These are phyloP conservation scores for Mycena venus DNA, from an alignment of 768 basidiomycete species.

Conservation along the genomic window DNA sequence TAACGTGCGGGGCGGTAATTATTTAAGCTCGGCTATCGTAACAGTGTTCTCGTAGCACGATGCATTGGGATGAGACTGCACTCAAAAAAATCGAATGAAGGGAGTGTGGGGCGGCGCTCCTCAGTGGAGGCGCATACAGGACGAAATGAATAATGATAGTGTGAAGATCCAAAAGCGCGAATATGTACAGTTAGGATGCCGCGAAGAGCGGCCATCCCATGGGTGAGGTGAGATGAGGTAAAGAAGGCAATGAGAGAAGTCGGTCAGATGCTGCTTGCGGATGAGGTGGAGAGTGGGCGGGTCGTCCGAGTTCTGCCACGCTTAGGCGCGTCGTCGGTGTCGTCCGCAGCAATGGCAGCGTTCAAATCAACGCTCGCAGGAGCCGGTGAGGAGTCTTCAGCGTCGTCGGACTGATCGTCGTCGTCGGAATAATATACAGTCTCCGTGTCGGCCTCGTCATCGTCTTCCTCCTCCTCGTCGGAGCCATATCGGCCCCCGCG, in stretches of 20 bases:
- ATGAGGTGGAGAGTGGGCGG: constrained; percentile 52
- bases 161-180: constrained; percentile 23
- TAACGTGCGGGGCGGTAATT: constrained; percentile 20
- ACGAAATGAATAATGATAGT: constrained; percentile 41
- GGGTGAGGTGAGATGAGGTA: not conserved
- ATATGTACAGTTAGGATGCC: constrained; percentile 20
- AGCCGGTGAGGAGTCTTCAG: constrained; percentile 33
- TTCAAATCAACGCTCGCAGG: constrained; percentile 44
- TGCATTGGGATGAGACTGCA: constrained; percentile 31
- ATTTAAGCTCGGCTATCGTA: constrained; percentile 32
- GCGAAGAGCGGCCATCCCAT: not conserved
- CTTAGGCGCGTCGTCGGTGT: constrained; percentile 54
- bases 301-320: constrained; percentile 56
- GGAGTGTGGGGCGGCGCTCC: constrained; percentile 30
- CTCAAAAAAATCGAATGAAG: constrained; percentile 26
- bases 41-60: constrained; percentile 29
- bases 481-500: constrained; percentile 41
- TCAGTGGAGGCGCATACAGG: constrained; percentile 19
- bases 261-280: constrained; percentile 39
- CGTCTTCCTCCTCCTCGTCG: constrained; percentile 42
- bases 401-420: constrained; percentile 45
- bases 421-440: constrained; percentile 40
- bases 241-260: constrained; percentile 21
- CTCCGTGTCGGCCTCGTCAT: constrained; percentile 45
- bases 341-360: constrained; percentile 46